phyloP scores from a whole-genome alignment of 352 stramenopile genomes.

The Globisporangium ultimum region DNA sequence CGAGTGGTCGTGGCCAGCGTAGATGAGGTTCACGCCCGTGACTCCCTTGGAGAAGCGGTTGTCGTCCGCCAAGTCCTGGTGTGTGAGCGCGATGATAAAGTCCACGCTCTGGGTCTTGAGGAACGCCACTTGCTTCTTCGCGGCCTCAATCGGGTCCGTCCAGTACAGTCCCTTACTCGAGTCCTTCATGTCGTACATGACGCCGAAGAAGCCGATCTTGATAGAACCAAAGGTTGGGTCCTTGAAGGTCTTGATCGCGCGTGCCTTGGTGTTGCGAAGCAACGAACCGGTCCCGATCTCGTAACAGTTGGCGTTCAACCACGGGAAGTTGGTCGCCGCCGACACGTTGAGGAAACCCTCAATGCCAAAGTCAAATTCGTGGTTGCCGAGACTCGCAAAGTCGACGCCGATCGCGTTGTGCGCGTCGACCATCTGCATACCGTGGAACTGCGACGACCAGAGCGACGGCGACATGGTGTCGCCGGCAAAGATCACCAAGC shows the following conservation, averaged over 20 bases:
- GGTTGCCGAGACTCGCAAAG: conserved; percentile 70
- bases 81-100: conserved; percentile 65
- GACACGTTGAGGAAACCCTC: conserved; percentile 72
- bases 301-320: conserved; percentile 75
- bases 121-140: conserved; percentile 38
- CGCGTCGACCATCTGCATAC: conserved; percentile 78
- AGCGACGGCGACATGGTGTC: conserved; percentile 77
- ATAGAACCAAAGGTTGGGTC: conserved; percentile 35
- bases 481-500: conserved; percentile 66
- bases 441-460: conserved; percentile 77
- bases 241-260: conserved; percentile 47
- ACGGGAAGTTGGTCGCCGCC: conserved; percentile 49
- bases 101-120: conserved; percentile 35
- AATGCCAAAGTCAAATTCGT: conserved; percentile 79
- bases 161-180: conserved; percentile 62
- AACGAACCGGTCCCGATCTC: conserved; percentile 37
- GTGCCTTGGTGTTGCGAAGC: conserved; percentile 41
- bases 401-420: conserved; percentile 74
- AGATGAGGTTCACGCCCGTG: conserved; percentile 54
- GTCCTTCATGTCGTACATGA: conserved; percentile 82
- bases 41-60: conserved; percentile 38
- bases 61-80: conserved; percentile 64
- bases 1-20: conserved; percentile 64
- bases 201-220: conserved; percentile 61
- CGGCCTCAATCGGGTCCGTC: conserved; percentile 54